These are phyloP conservation scores for Danielozyma ontarioensis DNA, from an alignment of 805 yeast species.

Conservation along the genomic window DNA sequence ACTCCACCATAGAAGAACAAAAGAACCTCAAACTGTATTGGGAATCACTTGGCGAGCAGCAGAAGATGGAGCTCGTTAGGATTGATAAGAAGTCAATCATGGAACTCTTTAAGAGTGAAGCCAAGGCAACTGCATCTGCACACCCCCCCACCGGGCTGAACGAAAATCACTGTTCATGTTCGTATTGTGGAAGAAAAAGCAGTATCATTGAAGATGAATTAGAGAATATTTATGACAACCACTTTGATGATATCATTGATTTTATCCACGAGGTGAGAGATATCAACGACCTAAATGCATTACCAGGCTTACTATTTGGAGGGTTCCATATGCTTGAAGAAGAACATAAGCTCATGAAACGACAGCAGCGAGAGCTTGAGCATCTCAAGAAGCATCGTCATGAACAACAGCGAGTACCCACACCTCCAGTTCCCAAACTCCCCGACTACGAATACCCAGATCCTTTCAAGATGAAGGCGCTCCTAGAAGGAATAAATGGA, in stretches of 20 bases:
- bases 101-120: constrained; percentile 50
- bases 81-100: constrained; percentile 68
- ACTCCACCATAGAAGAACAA: constrained; percentile 45
- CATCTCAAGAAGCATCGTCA: constrained; percentile 1
- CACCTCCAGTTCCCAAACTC: too few relatives aligned
- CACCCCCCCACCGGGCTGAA: constrained; percentile 3
- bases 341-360: constrained; percentile 24
- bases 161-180: constrained; percentile 52
- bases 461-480: not conserved
- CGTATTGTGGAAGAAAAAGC: constrained; percentile 72
- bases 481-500: not conserved
- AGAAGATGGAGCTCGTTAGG: constrained; percentile 55
- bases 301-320: constrained; percentile 31
- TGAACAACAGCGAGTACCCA: too few relatives aligned
- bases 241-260: constrained; percentile 46
- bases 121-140: constrained; percentile 7
- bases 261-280: constrained; percentile 35
- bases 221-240: constrained; percentile 65
- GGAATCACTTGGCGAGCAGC: constrained; percentile 57
- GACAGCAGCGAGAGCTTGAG: constrained; percentile 11
- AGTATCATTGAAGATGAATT: constrained; percentile 70
- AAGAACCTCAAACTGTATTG: constrained; percentile 54
- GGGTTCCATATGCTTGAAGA: constrained; percentile 32
- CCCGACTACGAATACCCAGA: constrained; percentile 1
- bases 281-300: constrained; percentile 30